phyloP scores from a whole-genome alignment of 148 eudicot genomes.

The Spergularia marina region DNA sequence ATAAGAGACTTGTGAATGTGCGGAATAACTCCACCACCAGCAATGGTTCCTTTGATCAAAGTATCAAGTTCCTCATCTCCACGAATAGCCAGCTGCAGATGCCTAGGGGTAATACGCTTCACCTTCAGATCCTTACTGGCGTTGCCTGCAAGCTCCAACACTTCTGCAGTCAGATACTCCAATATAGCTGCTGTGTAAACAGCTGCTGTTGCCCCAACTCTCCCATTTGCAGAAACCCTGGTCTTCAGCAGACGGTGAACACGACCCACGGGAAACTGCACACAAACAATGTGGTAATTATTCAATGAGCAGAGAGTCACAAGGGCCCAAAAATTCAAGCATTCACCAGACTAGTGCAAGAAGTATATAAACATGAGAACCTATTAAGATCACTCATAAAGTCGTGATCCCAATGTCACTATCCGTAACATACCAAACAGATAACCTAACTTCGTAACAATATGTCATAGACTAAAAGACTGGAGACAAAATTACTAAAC shows the following conservation, averaged over 20 bases:
- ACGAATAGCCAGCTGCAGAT: slow-evolving; percentile 67
- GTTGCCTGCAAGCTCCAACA: slow-evolving; percentile 58
- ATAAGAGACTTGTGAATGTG: slow-evolving; percentile 73
- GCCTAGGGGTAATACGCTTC: slow-evolving; percentile 71
- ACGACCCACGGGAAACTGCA: slow-evolving; percentile 63
- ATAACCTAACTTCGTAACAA: too few species aligned
- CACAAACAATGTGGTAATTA: background rate
- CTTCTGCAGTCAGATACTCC: slow-evolving; percentile 65
- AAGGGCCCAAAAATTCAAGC: too few species aligned
- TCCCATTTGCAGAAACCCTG: slow-evolving; percentile 48
- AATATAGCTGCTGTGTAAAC: slow-evolving; percentile 61
- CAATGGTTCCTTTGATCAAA: slow-evolving; percentile 50
- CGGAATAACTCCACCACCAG: slow-evolving; percentile 36
- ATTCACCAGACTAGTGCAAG: too few species aligned
- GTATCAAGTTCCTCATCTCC: slow-evolving; percentile 75
- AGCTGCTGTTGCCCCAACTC: slow-evolving; percentile 64
- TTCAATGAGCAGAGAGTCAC: too few species aligned
- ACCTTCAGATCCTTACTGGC: slow-evolving; percentile 61
- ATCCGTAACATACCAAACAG: too few species aligned
- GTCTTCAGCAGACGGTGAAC: slow-evolving; percentile 56
- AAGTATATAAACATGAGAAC: too few species aligned
- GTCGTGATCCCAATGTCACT: too few species aligned
- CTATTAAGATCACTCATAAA: too few species aligned
- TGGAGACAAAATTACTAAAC: too few species aligned
- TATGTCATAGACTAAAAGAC: too few species aligned